Percentiles rank a stretch among this genome's conserved stretches.
These are phyloP conservation scores for Trypanosoma brucei DNA, from an alignment of 208 protist genomes.

Conservation along the genomic window DNA sequence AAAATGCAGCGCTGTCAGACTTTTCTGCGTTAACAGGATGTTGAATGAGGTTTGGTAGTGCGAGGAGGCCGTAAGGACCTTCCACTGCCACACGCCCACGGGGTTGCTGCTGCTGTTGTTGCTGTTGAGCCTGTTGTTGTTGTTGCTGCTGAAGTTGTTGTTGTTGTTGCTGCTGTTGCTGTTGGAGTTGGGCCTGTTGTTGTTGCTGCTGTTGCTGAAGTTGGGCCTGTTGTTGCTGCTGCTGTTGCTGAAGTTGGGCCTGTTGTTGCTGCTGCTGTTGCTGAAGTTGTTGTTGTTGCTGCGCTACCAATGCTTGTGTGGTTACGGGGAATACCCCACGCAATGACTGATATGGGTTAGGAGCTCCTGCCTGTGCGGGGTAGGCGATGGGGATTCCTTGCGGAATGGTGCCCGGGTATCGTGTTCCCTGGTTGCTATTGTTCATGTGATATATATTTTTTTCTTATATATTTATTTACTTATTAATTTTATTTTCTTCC, in stretches of 20 bases:
- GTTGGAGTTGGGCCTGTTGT: conserved; percentile 4
- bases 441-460: conserved; percentile 3
- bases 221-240: conserved; percentile 7
- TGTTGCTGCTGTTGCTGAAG: conserved; percentile 6
- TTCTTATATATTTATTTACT: background rate
- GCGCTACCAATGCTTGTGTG: background rate
- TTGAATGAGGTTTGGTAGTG: conserved; percentile 34
- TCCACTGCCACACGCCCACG: conserved; percentile 43
- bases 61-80: conserved; percentile 63
- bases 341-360: conserved; percentile 23
- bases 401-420: conserved; percentile 5
- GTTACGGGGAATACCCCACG: conserved; percentile 5
- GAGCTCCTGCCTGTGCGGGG: conserved; percentile 6
- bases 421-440: conserved; percentile 17
- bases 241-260: background rate
- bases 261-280: conserved; percentile 18
- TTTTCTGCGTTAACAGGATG: conserved; percentile 38
- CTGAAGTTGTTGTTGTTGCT: conserved; percentile 11
- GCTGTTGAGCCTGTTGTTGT: conserved; percentile 10
- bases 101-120: conserved; percentile 2
- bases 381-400: conserved; percentile 17
- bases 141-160: conserved; percentile 4
- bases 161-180: conserved; percentile 14
- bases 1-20: conserved; percentile 48
- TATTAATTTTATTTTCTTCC: background rate